Evolutionary conservation across 2,329 filamentous ascomycete genomes (phyloP).

Genomic region (Ploettnerulaceae sp.): DNA sequence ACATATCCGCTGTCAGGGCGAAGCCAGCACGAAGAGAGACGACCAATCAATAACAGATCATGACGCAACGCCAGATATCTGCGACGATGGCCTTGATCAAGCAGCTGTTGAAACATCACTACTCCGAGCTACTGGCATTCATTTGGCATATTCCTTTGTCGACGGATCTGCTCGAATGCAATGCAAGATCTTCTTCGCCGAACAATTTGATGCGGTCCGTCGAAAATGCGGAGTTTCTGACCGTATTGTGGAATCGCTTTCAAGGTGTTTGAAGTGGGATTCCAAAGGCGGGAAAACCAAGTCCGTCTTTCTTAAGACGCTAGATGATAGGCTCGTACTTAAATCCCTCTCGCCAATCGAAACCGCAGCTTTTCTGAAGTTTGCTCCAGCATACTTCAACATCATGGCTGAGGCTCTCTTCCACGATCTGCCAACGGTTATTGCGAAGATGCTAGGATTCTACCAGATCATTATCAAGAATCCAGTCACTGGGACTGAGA

Average conservation of each 20-base stretch:
- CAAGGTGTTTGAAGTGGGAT: slow-evolving; percentile 95
- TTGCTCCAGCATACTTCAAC: slow-evolving; percentile 93
- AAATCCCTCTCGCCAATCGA: slow-evolving; percentile 84
- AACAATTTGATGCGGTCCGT: slow-evolving; percentile 92
- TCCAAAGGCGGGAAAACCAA: slow-evolving; percentile 97
- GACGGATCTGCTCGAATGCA: slow-evolving; percentile 92
- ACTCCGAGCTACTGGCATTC: slow-evolving; percentile 78
- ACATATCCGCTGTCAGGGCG: slow-evolving; percentile 53
- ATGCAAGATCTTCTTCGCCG: slow-evolving; percentile 98
- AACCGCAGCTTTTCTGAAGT: slow-evolving; percentile 88
- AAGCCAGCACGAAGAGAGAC: slow-evolving; percentile 35
- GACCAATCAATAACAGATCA: slow-evolving; percentile 32
- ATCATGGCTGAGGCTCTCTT: slow-evolving; percentile 97
- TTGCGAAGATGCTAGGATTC: slow-evolving; percentile 98
- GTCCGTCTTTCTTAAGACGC: slow-evolving; percentile 91
- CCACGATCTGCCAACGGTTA: slow-evolving; percentile 90
- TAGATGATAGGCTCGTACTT: slow-evolving; percentile 82
- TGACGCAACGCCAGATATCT: slow-evolving; percentile 24
- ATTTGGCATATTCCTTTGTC: slow-evolving; percentile 92
- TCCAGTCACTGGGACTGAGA: slow-evolving; percentile 81
- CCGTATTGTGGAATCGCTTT: slow-evolving; percentile 90
- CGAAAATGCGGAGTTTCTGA: slow-evolving; percentile 90
- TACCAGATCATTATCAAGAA: slow-evolving; percentile 98
- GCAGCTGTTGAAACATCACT: slow-evolving; percentile 80
- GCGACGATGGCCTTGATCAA: slow-evolving; percentile 46